phyloP scores from a whole-genome alignment of 2,329 filamentous ascomycete genomes.

The Fusarium miscanthi region DNA sequence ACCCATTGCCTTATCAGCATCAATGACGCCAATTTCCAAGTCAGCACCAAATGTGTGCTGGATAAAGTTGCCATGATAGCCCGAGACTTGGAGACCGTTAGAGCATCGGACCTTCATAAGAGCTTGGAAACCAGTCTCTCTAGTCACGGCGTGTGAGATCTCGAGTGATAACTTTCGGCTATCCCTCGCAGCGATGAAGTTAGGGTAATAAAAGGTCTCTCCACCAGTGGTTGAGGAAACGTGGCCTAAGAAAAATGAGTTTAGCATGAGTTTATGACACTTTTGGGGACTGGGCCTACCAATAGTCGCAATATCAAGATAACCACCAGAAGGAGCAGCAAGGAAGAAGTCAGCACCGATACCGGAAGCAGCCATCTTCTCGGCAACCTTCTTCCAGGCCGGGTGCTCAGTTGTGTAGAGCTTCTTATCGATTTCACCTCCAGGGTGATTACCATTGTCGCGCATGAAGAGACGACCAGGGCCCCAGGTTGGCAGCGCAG shows the following conservation, averaged over 20 bases:
- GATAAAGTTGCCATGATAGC: constrained; percentile 96
- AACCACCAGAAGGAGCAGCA: constrained; percentile 88
- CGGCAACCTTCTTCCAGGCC: constrained; percentile 85
- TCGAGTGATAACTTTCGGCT: constrained; percentile 85
- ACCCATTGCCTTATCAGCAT: constrained; percentile 91
- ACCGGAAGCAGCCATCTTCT: constrained; percentile 87
- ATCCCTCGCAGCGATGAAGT: constrained; percentile 90
- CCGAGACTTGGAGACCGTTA: constrained; percentile 90
- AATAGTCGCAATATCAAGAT: constrained; percentile 92
- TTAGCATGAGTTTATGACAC: not conserved
- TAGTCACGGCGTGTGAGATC: constrained; percentile 84
- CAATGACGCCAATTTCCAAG: constrained; percentile 90
- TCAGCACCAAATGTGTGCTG: constrained; percentile 96
- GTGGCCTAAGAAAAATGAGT: constrained; percentile 66
- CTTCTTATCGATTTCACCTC: constrained; percentile 91
- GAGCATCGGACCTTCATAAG: constrained; percentile 99
- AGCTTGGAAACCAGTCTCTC: constrained; percentile 94
- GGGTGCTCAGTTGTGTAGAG: constrained; percentile 91
- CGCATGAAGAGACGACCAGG: constrained; percentile 86
- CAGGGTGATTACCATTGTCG: constrained; percentile 87
- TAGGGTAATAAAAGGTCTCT: constrained; percentile 96
- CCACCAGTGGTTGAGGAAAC: constrained; percentile 90
- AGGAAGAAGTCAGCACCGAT: constrained; percentile 95
- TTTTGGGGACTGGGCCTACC: constrained; percentile 60
- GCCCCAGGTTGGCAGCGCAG: constrained; percentile 90